Conservation (phyloP, 1,139 yeast species). For the Entelexis paramagnoliae region DNA sequence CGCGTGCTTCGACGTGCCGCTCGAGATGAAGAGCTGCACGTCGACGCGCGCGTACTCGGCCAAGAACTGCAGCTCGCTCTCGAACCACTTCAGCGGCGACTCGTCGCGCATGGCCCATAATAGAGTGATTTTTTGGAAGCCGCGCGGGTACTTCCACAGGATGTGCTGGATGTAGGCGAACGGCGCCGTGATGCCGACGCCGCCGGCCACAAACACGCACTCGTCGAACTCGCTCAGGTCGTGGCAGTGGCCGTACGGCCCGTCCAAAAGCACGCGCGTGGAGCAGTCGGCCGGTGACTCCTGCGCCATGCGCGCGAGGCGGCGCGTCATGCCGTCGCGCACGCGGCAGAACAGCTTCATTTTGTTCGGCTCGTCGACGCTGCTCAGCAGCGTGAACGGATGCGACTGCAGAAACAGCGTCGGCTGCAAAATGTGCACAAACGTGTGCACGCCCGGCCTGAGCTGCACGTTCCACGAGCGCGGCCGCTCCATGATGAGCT, state of each 20-base stretch:
- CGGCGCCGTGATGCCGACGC: slow-evolving; percentile 56
- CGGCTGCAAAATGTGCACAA: slow-evolving; percentile 42
- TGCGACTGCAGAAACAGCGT: slow-evolving; percentile 44
- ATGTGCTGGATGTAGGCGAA: slow-evolving; percentile 27
- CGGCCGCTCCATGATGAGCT: slow-evolving; percentile 27
- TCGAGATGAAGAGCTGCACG: not conserved
- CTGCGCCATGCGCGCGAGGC: slow-evolving; percentile 13
- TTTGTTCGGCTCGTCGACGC: slow-evolving; percentile 22
- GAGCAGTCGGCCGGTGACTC: slow-evolving; percentile 4
- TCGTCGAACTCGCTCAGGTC: slow-evolving; percentile 44
- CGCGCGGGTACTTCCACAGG: slow-evolving; percentile 8
- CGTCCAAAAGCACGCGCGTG: slow-evolving; percentile 40
- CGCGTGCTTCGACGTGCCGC: not conserved
- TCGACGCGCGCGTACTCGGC: slow-evolving; percentile 13
- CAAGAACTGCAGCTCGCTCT: slow-evolving; percentile 39
- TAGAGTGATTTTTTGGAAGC: slow-evolving; percentile 34
- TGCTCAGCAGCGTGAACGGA: slow-evolving; percentile 47
- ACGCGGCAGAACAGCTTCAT: slow-evolving; percentile 31
- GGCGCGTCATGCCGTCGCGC: slow-evolving; percentile 29
- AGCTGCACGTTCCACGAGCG: slow-evolving; percentile 30
- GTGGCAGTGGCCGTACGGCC: slow-evolving; percentile 46
- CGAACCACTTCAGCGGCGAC: slow-evolving; percentile 41
- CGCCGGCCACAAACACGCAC: slow-evolving; percentile 46
- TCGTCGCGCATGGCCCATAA: slow-evolving; percentile 46
- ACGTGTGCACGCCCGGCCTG: slow-evolving; percentile 44